Conservation (phyloP, 345 rosid species). For the Ailanthus altissimus region DNA sequence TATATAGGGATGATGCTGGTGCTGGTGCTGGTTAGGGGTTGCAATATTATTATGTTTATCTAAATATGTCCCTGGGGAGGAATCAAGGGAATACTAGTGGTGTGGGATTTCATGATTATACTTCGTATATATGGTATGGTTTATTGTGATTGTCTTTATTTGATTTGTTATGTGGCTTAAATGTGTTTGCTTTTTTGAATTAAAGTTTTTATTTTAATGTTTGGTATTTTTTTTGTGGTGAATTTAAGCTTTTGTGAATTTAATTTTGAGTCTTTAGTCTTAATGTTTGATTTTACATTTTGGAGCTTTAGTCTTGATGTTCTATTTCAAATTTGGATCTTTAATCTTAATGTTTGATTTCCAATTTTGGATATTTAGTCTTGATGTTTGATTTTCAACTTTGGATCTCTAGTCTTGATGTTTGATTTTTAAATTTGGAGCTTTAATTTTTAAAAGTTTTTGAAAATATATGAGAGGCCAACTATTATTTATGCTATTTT, state of each 20-base stretch:
- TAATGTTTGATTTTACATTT: too few relatives aligned
- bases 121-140: slow-evolving; percentile 53
- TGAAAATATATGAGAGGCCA: slow-evolving; percentile 10
- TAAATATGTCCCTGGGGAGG: slow-evolving; percentile 29
- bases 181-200: slow-evolving; percentile 18
- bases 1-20: too few relatives aligned
- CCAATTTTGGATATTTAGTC: not conserved
- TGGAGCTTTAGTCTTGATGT: too few relatives aligned
- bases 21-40: slow-evolving; percentile 37
- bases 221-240: not conserved
- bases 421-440: not conserved
- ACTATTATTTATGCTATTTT: slow-evolving; percentile 25
- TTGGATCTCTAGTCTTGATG: not conserved
- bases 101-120: slow-evolving; percentile 42
- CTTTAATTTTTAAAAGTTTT: slow-evolving; percentile 8
- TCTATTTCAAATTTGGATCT: too few relatives aligned
- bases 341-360: not conserved
- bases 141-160: not conserved
- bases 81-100: slow-evolving; percentile 32
- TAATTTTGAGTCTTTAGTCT: too few relatives aligned
- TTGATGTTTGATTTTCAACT: not conserved
- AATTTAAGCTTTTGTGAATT: too few relatives aligned
- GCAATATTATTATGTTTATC: slow-evolving; percentile 33
- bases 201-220: not conserved
- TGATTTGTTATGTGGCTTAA: slow-evolving; percentile 14